Base-by-base conservation (phyloP, 2,329 filamentous ascomycete species). In the Botrytis sinoallii region DNA sequence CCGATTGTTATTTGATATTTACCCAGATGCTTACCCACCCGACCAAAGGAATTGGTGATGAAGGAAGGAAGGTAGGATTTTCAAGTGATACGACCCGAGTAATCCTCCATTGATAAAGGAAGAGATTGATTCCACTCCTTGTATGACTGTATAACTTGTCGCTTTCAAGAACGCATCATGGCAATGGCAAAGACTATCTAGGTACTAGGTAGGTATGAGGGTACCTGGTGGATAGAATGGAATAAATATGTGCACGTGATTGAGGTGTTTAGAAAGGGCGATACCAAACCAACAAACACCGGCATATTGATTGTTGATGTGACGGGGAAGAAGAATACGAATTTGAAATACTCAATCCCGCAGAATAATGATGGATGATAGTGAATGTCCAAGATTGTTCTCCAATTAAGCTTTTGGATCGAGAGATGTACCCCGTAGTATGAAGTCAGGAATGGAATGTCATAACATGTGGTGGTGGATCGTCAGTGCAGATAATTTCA, bases 51-150 rank as follows among this genome's bases (percentile, higher is more conserved):
- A 52, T 52, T 14, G 46, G 46, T 55, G n/a, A n/a, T 66, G n/a
- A 65, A 32, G 42, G 63, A 66, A 66, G 63, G 44, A 46, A 48
- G 63, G 40, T 35, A 66, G 63, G 63, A 66, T 66, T 48, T 5
- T 3, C 20, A 9, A 32, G 14, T 25, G 32, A 61, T n/a, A n/a
- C 48, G 25, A 52, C 38, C 22, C 25, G 38, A 38, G 8, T 7
- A 38, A 38, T 38, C 8, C 5, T 9, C 35, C 35, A 1, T 38
- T 35, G 6, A 4, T 7, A n/a, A 55, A 55, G 40, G n/a, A 25
- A 22, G 40, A 65, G 29, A 29, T 8, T 46, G 8, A 65, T 46
- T 12, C 2, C 63, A 16, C 20, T 29, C 29, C 22, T 20, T 32
- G n/a, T n/a, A n/a, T n/a, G n/a, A 32, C 29, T 3, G 1, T 4